These are phyloP conservation scores for Puccinia horiana DNA, from an alignment of 1,284 basidiomycete species.

Conservation along the genomic window DNA sequence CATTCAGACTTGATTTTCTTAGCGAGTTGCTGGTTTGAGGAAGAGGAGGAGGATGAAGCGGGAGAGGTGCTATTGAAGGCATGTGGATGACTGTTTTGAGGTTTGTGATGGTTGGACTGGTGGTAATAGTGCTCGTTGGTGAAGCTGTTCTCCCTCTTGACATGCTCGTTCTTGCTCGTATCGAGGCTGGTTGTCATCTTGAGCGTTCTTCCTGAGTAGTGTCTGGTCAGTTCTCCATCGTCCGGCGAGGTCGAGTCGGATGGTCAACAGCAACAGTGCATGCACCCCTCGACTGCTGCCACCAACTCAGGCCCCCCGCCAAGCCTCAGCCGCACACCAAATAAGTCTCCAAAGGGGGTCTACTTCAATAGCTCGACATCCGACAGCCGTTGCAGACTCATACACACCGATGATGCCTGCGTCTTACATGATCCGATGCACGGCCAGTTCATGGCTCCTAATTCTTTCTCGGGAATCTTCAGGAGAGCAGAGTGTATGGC, in stretches of 20 bases:
- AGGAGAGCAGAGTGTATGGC: background rate
- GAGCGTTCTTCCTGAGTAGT: background rate
- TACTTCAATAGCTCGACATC: too few species aligned
- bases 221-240: background rate
- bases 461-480: background rate
- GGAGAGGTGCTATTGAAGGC: background rate
- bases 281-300: too few species aligned
- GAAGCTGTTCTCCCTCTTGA: background rate
- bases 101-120: background rate
- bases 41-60: conserved; percentile 6
- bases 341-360: too few species aligned
- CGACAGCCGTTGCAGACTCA: background rate
- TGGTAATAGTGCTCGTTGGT: background rate
- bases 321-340: too few species aligned
- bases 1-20: conserved; percentile 1
- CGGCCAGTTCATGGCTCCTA: background rate
- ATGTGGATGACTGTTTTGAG: background rate
- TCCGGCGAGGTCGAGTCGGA: background rate
- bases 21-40: background rate
- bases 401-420: background rate
- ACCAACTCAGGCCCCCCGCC: too few species aligned
- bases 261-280: background rate
- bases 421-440: background rate
- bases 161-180: background rate
- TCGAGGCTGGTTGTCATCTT: conserved; percentile 8